Conservation (phyloP, 2,329 filamentous ascomycete species). For the Ophiosphaerella herpotricha region DNA sequence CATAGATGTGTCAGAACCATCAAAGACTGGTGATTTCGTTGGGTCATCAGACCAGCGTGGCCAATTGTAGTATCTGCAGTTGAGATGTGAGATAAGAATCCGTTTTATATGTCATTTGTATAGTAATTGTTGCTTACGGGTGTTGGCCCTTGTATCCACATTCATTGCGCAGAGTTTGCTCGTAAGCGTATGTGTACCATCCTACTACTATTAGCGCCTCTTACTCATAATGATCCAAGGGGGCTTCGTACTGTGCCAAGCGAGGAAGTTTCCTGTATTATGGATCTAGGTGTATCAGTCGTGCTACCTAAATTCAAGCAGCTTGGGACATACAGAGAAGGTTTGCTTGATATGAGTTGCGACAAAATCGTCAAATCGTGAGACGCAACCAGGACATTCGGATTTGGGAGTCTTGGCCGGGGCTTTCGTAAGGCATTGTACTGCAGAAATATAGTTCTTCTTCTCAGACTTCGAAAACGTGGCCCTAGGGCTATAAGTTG, state of each 20-base stretch:
- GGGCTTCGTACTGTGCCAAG: conserved; percentile 23
- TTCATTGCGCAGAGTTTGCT: conserved; percentile 34
- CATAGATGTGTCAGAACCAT: conserved; percentile 55
- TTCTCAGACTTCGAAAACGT: conserved; percentile 31
- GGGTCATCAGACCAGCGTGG: conserved; percentile 32
- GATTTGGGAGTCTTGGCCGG: conserved; percentile 27
- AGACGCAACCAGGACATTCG: conserved; percentile 33
- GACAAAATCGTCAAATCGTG: conserved; percentile 39
- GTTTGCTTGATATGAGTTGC: conserved; percentile 38
- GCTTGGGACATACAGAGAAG: conserved; percentile 14
- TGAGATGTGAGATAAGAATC: neutral
- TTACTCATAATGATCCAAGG: too few relatives aligned
- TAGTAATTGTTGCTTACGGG: conserved; percentile 12
- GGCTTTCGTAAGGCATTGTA: conserved; percentile 35
- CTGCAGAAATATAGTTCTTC: conserved; percentile 36
- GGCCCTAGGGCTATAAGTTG: conserved; percentile 20
- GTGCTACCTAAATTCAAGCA: neutral
- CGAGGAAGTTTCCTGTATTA: conserved; percentile 34
- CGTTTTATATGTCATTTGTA: too few relatives aligned
- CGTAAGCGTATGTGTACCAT: conserved; percentile 34
- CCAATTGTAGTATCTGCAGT: conserved; percentile 30
- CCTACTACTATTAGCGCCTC: too few relatives aligned
- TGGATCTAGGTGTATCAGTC: conserved; percentile 18
- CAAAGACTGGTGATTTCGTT: conserved; percentile 57
- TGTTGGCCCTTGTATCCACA: conserved; percentile 37